A percentile compares a stretch with the other conserved stretches of the same genome.
phyloP scores from a whole-genome alignment of 2,329 filamentous ascomycete genomes.

The Metarhizium humberi region DNA sequence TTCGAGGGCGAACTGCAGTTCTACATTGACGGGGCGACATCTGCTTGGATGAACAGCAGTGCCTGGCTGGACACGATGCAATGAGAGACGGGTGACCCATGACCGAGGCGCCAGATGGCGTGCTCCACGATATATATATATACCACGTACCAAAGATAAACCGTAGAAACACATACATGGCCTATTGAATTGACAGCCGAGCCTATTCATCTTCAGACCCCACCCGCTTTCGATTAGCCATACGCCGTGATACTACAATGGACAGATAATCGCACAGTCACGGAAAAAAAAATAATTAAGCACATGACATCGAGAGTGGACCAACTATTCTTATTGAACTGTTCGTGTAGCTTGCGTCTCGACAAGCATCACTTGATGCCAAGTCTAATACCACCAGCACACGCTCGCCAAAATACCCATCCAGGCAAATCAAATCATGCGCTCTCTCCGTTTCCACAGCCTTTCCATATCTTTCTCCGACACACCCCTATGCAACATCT shows the following conservation, averaged over 20 bases:
- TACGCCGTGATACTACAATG: not conserved
- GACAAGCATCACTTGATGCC: conserved; percentile 7
- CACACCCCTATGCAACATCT: not conserved
- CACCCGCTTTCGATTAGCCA: not conserved
- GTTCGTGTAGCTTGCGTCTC: conserved; percentile 1
- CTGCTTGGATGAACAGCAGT: conserved; percentile 7
- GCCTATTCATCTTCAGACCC: not conserved
- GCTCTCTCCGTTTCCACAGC: not conserved
- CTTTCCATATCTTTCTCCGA: not conserved
- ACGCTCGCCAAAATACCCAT: not conserved
- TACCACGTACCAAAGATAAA: not conserved
- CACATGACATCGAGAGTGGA: not conserved
- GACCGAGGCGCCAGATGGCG: not conserved
- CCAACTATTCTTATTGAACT: conserved; percentile 1
- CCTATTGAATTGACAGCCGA: not conserved
- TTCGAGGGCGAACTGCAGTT: conserved; percentile 36
- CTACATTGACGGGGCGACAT: conserved; percentile 28
- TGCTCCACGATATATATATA: not conserved
- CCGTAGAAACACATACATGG: not conserved
- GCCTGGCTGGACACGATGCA: conserved; percentile 9
- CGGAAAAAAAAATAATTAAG: too few relatives aligned
- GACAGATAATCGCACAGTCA: too few relatives aligned
- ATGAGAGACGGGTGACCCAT: not conserved
- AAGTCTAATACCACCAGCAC: conserved; percentile 3
- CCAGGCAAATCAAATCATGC: not conserved